Evolutionary conservation across 2,329 filamentous ascomycete species (phyloP).

Genomic region (Rugonectria rugulosa): DNA sequence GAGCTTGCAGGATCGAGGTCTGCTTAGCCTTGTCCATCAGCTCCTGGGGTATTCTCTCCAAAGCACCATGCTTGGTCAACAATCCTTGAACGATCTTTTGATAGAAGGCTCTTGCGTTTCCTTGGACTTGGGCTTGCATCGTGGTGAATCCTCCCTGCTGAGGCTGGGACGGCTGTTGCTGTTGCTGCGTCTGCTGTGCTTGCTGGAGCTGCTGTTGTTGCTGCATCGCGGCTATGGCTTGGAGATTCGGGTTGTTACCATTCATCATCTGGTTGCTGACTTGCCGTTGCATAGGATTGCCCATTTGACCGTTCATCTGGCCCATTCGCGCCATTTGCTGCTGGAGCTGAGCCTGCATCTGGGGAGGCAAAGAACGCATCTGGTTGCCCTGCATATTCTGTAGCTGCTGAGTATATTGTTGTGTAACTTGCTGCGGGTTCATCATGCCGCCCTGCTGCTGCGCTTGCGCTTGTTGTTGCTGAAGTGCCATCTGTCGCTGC

Average conservation of each 20-base stretch:
- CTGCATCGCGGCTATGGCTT: slow-evolving; percentile 49
- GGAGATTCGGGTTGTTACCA: slow-evolving; percentile 49
- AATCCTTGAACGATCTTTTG: slow-evolving; percentile 45
- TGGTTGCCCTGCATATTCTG: slow-evolving; percentile 50
- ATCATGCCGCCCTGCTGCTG: slow-evolving; percentile 49
- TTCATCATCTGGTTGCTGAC: slow-evolving; percentile 51
- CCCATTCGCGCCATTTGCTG: slow-evolving; percentile 48
- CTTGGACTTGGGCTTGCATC: slow-evolving; percentile 45
- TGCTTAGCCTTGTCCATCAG: slow-evolving; percentile 54
- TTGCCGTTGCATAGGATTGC: slow-evolving; percentile 43
- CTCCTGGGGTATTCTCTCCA: slow-evolving; percentile 56
- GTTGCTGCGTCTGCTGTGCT: slow-evolving; percentile 42
- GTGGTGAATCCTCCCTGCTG: slow-evolving; percentile 42
- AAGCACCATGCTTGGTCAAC: slow-evolving; percentile 49
- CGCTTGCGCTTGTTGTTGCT: slow-evolving; percentile 39
- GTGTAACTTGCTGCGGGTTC: slow-evolving; percentile 52
- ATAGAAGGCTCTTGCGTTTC: slow-evolving; percentile 48
- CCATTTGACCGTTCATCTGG: slow-evolving; percentile 42
- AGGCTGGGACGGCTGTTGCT: slow-evolving; percentile 40
- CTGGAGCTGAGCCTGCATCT: slow-evolving; percentile 47
- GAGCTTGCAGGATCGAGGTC: slow-evolving; percentile 50
- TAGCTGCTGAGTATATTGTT: slow-evolving; percentile 54
- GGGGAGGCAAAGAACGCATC: slow-evolving; percentile 44
- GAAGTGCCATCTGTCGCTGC: slow-evolving; percentile 49
- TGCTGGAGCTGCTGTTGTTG: slow-evolving; percentile 46